Base-by-base conservation (phyloP, 1,139 yeast genomes). In the Casaregolazyma suthepensis region DNA sequence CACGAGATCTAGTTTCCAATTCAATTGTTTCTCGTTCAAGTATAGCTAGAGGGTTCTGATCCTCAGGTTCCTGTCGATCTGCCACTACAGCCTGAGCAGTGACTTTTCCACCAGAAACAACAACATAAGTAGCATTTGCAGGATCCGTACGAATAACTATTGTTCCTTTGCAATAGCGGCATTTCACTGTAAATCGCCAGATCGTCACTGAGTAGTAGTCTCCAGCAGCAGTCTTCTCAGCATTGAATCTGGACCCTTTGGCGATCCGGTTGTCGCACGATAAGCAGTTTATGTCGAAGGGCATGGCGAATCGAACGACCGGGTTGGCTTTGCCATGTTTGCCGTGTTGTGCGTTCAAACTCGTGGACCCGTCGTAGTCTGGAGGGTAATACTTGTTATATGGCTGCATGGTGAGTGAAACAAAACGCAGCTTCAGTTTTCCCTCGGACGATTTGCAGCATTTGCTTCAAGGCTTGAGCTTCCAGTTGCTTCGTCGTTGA, bases 311-410 rank as follows among this genome's bases (percentile, higher is more conserved):
- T 31, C 73, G 59, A 17, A 68, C 70, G 2, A 60, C 58, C 40
- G 62, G 52, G 13, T 15, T 13, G 13, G 62, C 64, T 68, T 69
- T 9, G 59, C 57, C 6, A 60, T 60, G 67, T 45, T 57, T 62
- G 12, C 70, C 70, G 1, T 69, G 66, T 6, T 66, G 59, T 54
- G 63, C 60, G 45, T 69, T 69, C 35, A 66, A 60, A 5, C 63
- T 52, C 18, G 60, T 59, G 48, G 63, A 63, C 18, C 70, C 69
- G 60, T 69, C 71, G 54, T 68, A 67, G 40, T 68, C 70, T 7
- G 73, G 71, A 2, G 73, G 72, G 55, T 63, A 65, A 52, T 69
- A 69, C 46, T 66, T 63, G 57, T 69, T 69, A 51, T 59, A 68
- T 15, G 70, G 71, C 59, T 49, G 52, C 52, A 49, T 49, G 13